phyloP scores from a whole-genome alignment of 441 rosid genomes.

The Raphanus hybrid region DNA sequence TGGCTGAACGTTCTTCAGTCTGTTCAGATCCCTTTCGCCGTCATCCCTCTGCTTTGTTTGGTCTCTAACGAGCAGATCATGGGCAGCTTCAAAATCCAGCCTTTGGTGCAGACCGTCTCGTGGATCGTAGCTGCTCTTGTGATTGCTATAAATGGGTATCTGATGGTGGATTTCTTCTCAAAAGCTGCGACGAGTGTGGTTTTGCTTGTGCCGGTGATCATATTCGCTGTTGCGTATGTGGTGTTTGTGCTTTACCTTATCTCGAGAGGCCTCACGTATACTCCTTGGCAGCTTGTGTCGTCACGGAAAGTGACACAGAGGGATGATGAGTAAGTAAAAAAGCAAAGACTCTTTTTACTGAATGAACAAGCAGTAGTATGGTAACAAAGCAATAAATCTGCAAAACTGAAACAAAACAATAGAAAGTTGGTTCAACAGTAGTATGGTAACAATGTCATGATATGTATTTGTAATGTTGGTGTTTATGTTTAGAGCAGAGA shows the following conservation, averaged over 20 bases:
- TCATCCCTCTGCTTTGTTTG: slow-evolving; percentile 80
- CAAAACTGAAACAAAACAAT: background rate
- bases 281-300: slow-evolving; percentile 44
- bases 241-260: slow-evolving; percentile 77
- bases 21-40: slow-evolving; percentile 85
- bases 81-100: slow-evolving; percentile 79
- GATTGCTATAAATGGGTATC: slow-evolving; percentile 88
- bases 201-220: slow-evolving; percentile 42
- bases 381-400: background rate
- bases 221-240: slow-evolving; percentile 56
- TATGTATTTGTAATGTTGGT: slow-evolving; percentile 18
- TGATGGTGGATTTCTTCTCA: slow-evolving; percentile 76
- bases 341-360: background rate
- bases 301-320: slow-evolving; percentile 46
- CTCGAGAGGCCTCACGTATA: slow-evolving; percentile 47
- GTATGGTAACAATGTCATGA: background rate
- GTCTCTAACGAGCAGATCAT: slow-evolving; percentile 84
- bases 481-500: slow-evolving; percentile 24
- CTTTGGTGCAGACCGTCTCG: slow-evolving; percentile 60
- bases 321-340: slow-evolving; percentile 31
- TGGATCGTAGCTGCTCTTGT: slow-evolving; percentile 87
- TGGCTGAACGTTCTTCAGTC: slow-evolving; percentile 95
- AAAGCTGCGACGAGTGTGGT: slow-evolving; percentile 54
- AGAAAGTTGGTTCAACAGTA: slow-evolving; percentile 18
- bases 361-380: no score